These are phyloP conservation scores for Boechera divaricarpa DNA, from an alignment of 345 rosid genomes.

Conservation along the genomic window DNA sequence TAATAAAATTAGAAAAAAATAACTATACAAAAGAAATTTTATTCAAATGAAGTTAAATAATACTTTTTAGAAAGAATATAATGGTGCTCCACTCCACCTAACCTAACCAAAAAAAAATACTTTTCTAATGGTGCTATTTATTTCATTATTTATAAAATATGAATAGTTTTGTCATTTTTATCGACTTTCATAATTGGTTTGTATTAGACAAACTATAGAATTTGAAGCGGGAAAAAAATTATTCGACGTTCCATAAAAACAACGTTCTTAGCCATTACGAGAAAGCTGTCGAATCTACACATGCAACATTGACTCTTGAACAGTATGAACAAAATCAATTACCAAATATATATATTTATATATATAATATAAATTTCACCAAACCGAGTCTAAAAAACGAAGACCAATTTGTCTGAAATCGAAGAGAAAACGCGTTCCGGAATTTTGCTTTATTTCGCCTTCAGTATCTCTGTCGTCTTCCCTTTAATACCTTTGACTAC, in stretches of 20 bases:
- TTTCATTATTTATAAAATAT: not conserved
- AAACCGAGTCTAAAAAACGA: slow-evolving; percentile 19
- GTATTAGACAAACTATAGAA: not conserved
- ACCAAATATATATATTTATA: not conserved
- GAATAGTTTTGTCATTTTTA: not conserved
- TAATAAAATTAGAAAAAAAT: no score
- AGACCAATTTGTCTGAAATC: slow-evolving; percentile 36
- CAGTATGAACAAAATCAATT: slow-evolving; percentile 15
- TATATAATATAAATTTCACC: not conserved
- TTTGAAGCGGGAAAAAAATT: not conserved
- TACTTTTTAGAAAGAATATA: not conserved
- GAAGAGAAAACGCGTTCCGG: slow-evolving; percentile 38
- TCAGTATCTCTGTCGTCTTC: slow-evolving; percentile 40
- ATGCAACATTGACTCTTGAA: slow-evolving; percentile 1
- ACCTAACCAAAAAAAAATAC: no score
- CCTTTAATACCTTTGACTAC: slow-evolving; percentile 33
- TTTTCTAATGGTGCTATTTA: not conserved
- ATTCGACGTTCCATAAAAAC: not conserved
- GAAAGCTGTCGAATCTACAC: not conserved
- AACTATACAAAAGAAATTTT: no score
- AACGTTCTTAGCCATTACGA: not conserved
- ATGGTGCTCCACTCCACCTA: slow-evolving; percentile 22
- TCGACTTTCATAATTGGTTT: not conserved
- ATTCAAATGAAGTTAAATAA: not conserved
- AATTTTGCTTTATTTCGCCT: slow-evolving; percentile 9